phyloP scores from a whole-genome alignment of 257 asterid species.

The Lycium ferocissimum region DNA sequence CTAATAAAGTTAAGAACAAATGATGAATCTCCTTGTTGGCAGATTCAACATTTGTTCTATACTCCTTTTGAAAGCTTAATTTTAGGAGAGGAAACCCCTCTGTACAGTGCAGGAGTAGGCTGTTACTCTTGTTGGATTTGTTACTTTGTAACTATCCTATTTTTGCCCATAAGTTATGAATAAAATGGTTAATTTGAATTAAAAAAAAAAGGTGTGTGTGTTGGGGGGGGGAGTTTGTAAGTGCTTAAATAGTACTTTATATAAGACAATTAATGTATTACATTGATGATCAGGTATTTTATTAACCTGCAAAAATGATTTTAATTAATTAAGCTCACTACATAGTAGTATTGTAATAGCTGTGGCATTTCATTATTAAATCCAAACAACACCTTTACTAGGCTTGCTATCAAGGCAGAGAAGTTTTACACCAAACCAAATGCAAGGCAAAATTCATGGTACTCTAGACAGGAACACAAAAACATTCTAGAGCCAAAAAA shows the following conservation, averaged over 20 bases:
- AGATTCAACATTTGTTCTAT: no score
- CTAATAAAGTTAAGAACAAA: no score
- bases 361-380: neutral
- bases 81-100: no score
- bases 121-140: no score
- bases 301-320: neutral
- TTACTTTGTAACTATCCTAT: no score
- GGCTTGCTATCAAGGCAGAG: slow-evolving; percentile 8
- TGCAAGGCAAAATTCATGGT: neutral
- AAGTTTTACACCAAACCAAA: neutral
- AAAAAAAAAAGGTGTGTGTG: no score
- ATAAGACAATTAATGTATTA: neutral
- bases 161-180: no score
- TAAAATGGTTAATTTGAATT: no score
- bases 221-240: neutral
- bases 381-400: neutral
- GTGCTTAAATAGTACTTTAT: neutral
- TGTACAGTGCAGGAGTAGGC: no score
- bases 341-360: neutral
- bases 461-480: slow-evolving; percentile 29
- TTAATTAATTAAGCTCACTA: neutral
- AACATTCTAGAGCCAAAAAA: slow-evolving; percentile 8
- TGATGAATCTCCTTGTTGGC: no score
- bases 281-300: neutral
- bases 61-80: no score